A percentile compares a stretch with the other conserved stretches of the same genome.
Evolutionary conservation across 495 filamentous ascomycete species (phyloP).

Genomic region (Penicillium nucicola): DNA sequence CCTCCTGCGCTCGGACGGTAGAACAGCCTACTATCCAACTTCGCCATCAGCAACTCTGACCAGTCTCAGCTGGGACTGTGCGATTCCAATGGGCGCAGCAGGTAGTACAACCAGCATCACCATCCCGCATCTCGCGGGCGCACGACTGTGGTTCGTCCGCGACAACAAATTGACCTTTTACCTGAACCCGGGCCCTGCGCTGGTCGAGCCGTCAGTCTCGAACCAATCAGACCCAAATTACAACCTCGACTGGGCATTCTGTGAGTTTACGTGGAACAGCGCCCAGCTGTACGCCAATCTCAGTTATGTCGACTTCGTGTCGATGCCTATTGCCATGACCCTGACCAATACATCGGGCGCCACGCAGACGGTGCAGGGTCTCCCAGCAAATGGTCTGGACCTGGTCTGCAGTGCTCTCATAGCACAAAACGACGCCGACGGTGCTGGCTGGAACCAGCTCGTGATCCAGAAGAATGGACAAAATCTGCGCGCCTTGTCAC

Average conservation of each 20-base stretch:
- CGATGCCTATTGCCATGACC: constrained; percentile 60
- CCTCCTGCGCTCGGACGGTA: constrained; percentile 60
- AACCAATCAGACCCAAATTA: constrained; percentile 67
- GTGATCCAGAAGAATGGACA: constrained; percentile 49
- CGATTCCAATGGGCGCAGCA: constrained; percentile 59
- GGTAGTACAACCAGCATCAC: constrained; percentile 58
- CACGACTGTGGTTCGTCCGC: constrained; percentile 65
- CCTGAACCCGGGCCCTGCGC: constrained; percentile 63
- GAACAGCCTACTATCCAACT: constrained; percentile 52
- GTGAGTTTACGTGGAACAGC: constrained; percentile 70
- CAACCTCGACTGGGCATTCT: constrained; percentile 62
- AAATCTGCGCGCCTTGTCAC: constrained; percentile 61
- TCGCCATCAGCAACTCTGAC: constrained; percentile 43
- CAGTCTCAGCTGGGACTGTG: constrained; percentile 51
- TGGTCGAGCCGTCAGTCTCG: constrained; percentile 69
- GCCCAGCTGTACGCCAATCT: constrained; percentile 72
- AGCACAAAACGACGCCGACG: constrained; percentile 51
- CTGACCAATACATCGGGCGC: constrained; percentile 52
- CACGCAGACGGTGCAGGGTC: constrained; percentile 55
- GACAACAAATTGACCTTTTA: constrained; percentile 63
- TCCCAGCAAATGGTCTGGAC: constrained; percentile 55
- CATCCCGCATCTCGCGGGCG: constrained; percentile 67
- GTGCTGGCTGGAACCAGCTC: constrained; percentile 62
- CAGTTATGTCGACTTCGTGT: constrained; percentile 71
- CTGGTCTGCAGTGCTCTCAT: constrained; percentile 50